phyloP scores from a whole-genome alignment of 1,139 yeast species.

The Groenewaldozyma auringiensis region DNA sequence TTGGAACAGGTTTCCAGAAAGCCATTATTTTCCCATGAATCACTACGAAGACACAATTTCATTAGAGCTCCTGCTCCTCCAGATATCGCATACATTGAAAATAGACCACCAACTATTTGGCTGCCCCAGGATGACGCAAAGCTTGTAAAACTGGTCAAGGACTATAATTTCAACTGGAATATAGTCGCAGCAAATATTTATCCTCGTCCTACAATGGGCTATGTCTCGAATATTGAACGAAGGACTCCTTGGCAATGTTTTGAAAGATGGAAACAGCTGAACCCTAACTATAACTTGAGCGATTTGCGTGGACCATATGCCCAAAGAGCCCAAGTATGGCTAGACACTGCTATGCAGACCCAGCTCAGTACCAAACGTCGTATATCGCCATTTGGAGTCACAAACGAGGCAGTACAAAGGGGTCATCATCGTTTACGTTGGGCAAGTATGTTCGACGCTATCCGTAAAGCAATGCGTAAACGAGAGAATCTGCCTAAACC shows the following conservation, averaged over 20 bases:
- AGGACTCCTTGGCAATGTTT: conserved; percentile 99
- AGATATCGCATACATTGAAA: conserved; percentile 63
- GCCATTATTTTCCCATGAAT: conserved; percentile 15
- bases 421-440: conserved; percentile 85
- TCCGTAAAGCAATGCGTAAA: conserved; percentile 81
- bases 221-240: conserved; percentile 81
- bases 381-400: conserved; percentile 86
- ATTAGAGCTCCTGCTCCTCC: conserved; percentile 79
- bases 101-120: conserved; percentile 91
- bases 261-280: conserved; percentile 88
- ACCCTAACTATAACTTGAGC: conserved; percentile 73
- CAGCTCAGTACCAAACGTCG: conserved; percentile 83
- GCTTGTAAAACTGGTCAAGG: conserved; percentile 73
- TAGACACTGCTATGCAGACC: conserved; percentile 82
- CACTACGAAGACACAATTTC: conserved; percentile 19
- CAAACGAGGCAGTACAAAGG: conserved; percentile 82
- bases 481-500: conserved; percentile 66
- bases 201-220: conserved; percentile 54
- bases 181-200: conserved; percentile 76
- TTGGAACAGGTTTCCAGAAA: background rate
- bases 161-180: conserved; percentile 90
- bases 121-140: conserved; percentile 85
- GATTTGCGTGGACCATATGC: conserved; percentile 89
- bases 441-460: conserved; percentile 97
- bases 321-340: conserved; percentile 79